Evolutionary conservation across 1,284 basidiomycete genomes (phyloP).

Genomic region (Ustilago crameri): DNA sequence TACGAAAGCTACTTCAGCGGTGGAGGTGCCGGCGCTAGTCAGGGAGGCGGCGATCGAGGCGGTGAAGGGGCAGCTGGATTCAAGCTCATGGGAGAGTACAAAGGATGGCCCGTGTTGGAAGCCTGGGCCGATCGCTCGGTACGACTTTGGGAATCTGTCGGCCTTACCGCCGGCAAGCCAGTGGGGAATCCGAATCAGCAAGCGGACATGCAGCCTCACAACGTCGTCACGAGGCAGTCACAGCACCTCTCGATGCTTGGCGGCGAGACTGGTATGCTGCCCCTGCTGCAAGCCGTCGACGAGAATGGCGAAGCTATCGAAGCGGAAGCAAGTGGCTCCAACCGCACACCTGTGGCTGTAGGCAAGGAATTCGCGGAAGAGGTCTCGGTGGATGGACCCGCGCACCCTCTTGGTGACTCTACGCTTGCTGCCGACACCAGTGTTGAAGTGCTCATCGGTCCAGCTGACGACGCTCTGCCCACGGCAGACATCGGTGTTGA

Average conservation of each 20-base stretch:
- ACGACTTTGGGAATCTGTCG: slow-evolving; percentile 61
- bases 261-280: slow-evolving; percentile 29
- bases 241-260: slow-evolving; percentile 32
- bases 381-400: slow-evolving; percentile 34
- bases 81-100: slow-evolving; percentile 60
- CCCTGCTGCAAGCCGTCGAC: slow-evolving; percentile 27
- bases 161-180: slow-evolving; percentile 48
- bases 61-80: slow-evolving; percentile 62
- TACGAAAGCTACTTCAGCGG: slow-evolving; percentile 65
- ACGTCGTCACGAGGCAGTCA: slow-evolving; percentile 30
- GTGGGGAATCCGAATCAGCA: slow-evolving; percentile 27
- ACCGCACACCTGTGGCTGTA: slow-evolving; percentile 10
- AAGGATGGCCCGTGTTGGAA: slow-evolving; percentile 65
- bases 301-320: slow-evolving; percentile 48
- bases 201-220: slow-evolving; percentile 29
- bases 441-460: slow-evolving; percentile 27
- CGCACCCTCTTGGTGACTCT: slow-evolving; percentile 39
- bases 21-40: slow-evolving; percentile 51
- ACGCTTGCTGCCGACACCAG: slow-evolving; percentile 30
- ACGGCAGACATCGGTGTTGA: neutral
- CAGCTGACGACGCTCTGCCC: slow-evolving; percentile 15
- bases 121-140: slow-evolving; percentile 65
- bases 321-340: slow-evolving; percentile 31
- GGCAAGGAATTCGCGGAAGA: slow-evolving; percentile 24
- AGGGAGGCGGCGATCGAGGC: slow-evolving; percentile 60